Conservation (phyloP, 2,329 filamentous ascomycete genomes). For the Sarocladium strictum region DNA sequence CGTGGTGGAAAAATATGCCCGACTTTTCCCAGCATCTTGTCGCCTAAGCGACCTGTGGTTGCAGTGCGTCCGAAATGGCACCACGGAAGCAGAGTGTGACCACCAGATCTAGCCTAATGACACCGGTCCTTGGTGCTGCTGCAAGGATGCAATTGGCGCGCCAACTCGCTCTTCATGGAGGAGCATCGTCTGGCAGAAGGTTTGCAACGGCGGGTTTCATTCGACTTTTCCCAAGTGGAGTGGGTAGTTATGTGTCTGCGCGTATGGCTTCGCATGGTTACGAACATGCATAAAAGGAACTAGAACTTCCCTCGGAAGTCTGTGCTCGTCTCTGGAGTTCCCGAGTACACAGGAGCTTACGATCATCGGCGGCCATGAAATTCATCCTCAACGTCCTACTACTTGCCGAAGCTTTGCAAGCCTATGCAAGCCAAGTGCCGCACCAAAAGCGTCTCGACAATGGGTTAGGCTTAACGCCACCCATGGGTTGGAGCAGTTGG, state of each 20-base stretch:
- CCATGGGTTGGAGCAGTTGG: conserved; percentile 15
- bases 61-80: background rate
- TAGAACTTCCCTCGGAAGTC: no score
- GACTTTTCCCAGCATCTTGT: background rate
- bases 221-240: no score
- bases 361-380: background rate
- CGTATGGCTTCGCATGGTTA: no score
- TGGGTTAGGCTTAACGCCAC: conserved; percentile 11
- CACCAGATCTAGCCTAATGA: background rate
- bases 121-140: background rate
- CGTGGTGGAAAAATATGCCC: background rate
- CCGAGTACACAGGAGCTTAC: no score
- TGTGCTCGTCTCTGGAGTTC: no score
- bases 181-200: background rate
- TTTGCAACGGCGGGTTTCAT: background rate
- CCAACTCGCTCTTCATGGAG: background rate
- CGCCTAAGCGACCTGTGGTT: background rate
- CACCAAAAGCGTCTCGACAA: conserved; percentile 10
- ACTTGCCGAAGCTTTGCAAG: background rate
- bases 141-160: background rate
- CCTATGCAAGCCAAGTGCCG: background rate
- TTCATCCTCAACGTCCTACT: background rate
- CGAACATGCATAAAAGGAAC: no score
- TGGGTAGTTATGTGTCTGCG: no score
- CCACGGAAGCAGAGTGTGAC: background rate